Percentiles rank a stretch among this genome's conserved stretches.
Evolutionary conservation across 108 stramenopile genomes (phyloP).

Genomic region (Nitzschia sp.): DNA sequence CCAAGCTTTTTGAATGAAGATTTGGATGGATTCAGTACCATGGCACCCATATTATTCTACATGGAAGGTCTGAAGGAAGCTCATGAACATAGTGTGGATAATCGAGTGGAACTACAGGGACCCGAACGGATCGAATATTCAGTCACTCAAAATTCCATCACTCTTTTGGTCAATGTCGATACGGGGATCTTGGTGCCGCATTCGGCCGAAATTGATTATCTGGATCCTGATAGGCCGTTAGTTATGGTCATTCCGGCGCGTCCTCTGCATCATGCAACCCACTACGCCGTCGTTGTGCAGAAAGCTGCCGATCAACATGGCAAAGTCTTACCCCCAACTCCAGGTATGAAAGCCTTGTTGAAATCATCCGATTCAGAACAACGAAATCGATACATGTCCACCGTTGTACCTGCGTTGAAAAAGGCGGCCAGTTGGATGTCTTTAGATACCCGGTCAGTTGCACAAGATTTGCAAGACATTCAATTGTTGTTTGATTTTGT

Average conservation of each 20-base stretch:
- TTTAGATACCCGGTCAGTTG: neutral
- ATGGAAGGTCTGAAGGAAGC: conserved; percentile 64
- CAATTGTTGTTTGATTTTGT: conserved; percentile 68
- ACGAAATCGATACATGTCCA: conserved; percentile 20
- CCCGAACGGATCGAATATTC: conserved; percentile 55
- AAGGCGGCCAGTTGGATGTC: conserved; percentile 46
- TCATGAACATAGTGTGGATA: conserved; percentile 18
- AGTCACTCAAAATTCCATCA: conserved; percentile 51
- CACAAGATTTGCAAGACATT: conserved; percentile 22
- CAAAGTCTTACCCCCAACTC: conserved; percentile 38
- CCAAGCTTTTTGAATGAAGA: conserved; percentile 57
- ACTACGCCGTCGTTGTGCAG: conserved; percentile 68
- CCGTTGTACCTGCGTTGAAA: conserved; percentile 44
- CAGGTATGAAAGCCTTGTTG: conserved; percentile 38
- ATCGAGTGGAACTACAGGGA: conserved; percentile 30
- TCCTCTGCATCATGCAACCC: conserved; percentile 56
- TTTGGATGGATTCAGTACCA: conserved; percentile 80
- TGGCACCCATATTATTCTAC: conserved; percentile 77
- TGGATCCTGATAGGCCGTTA: conserved; percentile 54
- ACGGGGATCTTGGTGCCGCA: conserved; percentile 51
- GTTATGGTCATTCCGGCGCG: conserved; percentile 65
- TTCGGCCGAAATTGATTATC: conserved; percentile 68
- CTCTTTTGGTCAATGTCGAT: conserved; percentile 63
- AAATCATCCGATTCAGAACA: conserved; percentile 16
- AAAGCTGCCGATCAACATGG: conserved; percentile 48